These are phyloP conservation scores for Halenospora varia DNA, from an alignment of 495 filamentous ascomycete genomes.

Conservation along the genomic window DNA sequence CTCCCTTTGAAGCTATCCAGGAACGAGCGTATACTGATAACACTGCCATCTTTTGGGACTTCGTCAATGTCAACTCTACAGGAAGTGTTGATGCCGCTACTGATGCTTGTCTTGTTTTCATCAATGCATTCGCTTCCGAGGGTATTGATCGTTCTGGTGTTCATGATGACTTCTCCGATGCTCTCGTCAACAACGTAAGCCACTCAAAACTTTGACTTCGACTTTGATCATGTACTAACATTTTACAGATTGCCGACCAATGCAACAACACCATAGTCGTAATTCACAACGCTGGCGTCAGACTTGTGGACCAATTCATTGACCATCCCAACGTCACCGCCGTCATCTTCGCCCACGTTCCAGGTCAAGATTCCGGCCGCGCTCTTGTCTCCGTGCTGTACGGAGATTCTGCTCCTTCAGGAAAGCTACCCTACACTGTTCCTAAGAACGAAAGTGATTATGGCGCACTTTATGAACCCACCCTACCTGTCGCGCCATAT, in stretches of 20 bases:
- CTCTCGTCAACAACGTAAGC: slow-evolving; percentile 34
- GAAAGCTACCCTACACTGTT: slow-evolving; percentile 71
- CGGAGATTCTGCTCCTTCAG: slow-evolving; percentile 54
- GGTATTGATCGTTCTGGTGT: slow-evolving; percentile 39
- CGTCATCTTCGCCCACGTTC: slow-evolving; percentile 56
- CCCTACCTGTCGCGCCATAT: slow-evolving; percentile 33
- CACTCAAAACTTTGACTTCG: background rate
- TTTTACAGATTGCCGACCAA: background rate
- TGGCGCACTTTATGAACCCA: slow-evolving; percentile 23
- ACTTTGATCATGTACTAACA: background rate
- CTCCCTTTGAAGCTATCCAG: background rate
- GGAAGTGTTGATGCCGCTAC: slow-evolving; percentile 39
- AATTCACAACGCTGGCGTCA: slow-evolving; percentile 55
- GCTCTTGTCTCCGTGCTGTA: slow-evolving; percentile 56
- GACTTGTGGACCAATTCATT: slow-evolving; percentile 54
- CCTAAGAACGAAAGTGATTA: slow-evolving; percentile 61
- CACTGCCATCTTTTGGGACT: slow-evolving; percentile 51
- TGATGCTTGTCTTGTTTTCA: slow-evolving; percentile 61
- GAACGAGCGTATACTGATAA: background rate
- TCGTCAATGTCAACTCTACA: slow-evolving; percentile 29
- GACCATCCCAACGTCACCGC: slow-evolving; percentile 62
- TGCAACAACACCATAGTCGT: slow-evolving; percentile 56
- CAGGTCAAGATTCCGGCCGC: slow-evolving; percentile 56
- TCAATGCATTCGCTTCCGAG: slow-evolving; percentile 55
- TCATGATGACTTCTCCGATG: slow-evolving; percentile 40